Evolutionary conservation across 1,284 basidiomycete species (phyloP).

Genomic region (Hymenochaete sp.): DNA sequence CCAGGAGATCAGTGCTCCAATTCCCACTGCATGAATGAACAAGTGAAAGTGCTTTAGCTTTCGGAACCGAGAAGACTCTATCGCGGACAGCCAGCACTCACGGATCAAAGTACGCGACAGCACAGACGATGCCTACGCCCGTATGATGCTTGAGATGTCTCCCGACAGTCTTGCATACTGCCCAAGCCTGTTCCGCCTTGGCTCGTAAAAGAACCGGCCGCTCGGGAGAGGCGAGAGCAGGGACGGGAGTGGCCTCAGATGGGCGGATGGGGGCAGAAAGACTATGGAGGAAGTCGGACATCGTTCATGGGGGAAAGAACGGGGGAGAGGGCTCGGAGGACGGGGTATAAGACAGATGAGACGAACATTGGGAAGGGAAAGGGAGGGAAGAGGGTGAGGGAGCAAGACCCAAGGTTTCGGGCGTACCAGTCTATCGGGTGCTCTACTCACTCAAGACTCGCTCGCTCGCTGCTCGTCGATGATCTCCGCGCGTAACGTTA

Average conservation of each 20-base stretch:
- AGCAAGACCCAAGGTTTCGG: too few relatives aligned
- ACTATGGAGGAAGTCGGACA: too few relatives aligned
- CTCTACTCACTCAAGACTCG: too few relatives aligned
- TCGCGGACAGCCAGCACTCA: constrained; percentile 24
- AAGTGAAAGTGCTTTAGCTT: not conserved
- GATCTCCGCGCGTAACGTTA: not conserved
- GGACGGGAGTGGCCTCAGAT: too few relatives aligned
- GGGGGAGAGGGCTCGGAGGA: too few relatives aligned
- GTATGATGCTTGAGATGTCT: constrained; percentile 37
- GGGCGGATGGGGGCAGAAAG: not conserved
- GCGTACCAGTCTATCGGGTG: too few relatives aligned
- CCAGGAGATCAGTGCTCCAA: constrained; percentile 70
- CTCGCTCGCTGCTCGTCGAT: too few relatives aligned
- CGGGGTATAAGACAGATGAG: too few relatives aligned
- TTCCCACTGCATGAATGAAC: constrained; percentile 42
- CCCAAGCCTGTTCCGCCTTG: not conserved
- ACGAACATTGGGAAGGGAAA: too few relatives aligned
- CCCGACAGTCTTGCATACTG: constrained; percentile 19
- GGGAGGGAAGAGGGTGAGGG: too few relatives aligned
- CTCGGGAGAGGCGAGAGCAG: not conserved
- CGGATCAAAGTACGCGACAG: constrained; percentile 51
- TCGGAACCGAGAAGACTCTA: not conserved
- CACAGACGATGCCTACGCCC: constrained; percentile 42
- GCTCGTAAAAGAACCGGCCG: not conserved
- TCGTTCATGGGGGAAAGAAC: too few relatives aligned